Conservation (phyloP, 495 filamentous ascomycete species). For the Podospora australis region DNA sequence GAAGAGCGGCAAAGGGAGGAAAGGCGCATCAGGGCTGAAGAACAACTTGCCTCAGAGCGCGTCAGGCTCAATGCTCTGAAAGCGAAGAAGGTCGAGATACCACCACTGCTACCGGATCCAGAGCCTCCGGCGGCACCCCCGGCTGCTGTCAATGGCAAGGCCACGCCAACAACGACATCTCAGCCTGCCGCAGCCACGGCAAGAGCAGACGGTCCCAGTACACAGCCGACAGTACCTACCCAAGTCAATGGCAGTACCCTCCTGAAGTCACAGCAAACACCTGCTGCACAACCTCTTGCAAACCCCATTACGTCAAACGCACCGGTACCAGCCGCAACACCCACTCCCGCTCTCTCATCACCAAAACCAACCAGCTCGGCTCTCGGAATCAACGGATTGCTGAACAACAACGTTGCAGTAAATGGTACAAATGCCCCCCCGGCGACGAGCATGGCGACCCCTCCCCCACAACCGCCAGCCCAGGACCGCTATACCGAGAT, state of each 20-base stretch:
- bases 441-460: background rate
- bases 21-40: conserved; percentile 44
- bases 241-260: conserved; percentile 9
- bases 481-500: conserved; percentile 57
- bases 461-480: background rate
- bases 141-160: conserved; percentile 3
- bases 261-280: background rate
- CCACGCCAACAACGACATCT: background rate
- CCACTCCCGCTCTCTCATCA: background rate
- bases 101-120: conserved; percentile 31
- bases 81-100: conserved; percentile 36
- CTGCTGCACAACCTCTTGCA: background rate
- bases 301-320: background rate
- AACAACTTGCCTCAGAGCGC: conserved; percentile 36
- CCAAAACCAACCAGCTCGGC: conserved; percentile 1
- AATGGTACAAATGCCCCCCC: conserved; percentile 7
- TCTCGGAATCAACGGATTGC: background rate
- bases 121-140: conserved; percentile 14
- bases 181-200: background rate
- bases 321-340: background rate
- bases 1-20: conserved; percentile 46
- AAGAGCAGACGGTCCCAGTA: background rate
- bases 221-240: background rate
- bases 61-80: conserved; percentile 36
- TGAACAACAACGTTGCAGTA: background rate